These are phyloP conservation scores for Astragalus glycyphyllos DNA, from an alignment of 306 rosid genomes.

Conservation along the genomic window DNA sequence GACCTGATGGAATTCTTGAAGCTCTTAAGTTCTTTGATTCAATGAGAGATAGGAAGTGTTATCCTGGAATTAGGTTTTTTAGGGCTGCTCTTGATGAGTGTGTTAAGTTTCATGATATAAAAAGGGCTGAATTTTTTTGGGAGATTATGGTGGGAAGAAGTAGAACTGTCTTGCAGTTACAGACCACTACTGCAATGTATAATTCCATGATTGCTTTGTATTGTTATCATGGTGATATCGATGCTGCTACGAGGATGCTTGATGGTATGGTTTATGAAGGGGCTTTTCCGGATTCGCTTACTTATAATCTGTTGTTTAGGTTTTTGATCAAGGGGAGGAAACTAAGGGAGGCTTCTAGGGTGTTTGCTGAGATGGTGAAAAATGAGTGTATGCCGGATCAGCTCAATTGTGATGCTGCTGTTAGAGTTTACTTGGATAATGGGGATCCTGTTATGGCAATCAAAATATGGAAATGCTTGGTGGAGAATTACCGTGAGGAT, in stretches of 20 bases:
- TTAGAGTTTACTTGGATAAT: constrained; percentile 55
- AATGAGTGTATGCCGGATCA: constrained; percentile 68
- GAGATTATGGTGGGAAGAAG: constrained; percentile 48
- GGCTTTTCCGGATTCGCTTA: constrained; percentile 56
- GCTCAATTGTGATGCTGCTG: constrained; percentile 57
- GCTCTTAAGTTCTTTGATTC: constrained; percentile 52
- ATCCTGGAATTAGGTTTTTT: constrained; percentile 66
- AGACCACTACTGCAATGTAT: constrained; percentile 53
- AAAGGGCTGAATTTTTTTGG: constrained; percentile 63
- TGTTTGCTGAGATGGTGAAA: constrained; percentile 67
- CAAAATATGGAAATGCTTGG: constrained; percentile 66
- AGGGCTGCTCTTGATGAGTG: constrained; percentile 64
- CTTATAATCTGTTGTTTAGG: constrained; percentile 61
- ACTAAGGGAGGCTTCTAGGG: constrained; percentile 50
- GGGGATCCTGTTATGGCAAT: constrained; percentile 57
- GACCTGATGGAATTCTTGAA: constrained; percentile 53
- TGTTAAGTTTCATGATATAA: constrained; percentile 47
- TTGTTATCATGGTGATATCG: constrained; percentile 47
- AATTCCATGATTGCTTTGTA: constrained; percentile 61
- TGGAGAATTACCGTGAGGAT: constrained; percentile 51
- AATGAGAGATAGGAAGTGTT: constrained; percentile 59
- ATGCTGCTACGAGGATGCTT: constrained; percentile 50
- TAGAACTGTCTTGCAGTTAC: constrained; percentile 12
- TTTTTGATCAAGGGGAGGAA: constrained; percentile 57
- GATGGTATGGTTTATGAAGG: constrained; percentile 66